A percentile compares a stretch with the other conserved stretches of the same genome.
phyloP scores from a whole-genome alignment of 2,329 filamentous ascomycete genomes.

The Purpureocillium takamizusanense region DNA sequence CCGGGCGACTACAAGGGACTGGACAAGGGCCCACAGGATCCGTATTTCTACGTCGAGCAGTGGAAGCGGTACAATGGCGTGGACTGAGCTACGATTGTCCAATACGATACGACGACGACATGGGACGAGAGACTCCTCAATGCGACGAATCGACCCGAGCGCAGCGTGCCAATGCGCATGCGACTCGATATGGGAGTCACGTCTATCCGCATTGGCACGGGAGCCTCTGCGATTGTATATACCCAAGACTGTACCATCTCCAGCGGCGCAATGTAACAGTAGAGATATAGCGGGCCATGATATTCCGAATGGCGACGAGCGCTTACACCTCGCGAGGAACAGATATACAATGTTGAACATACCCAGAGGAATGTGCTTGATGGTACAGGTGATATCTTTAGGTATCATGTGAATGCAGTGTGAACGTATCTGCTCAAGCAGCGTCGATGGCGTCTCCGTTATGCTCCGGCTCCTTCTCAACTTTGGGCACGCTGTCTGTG shows the following conservation, averaged over 20 bases:
- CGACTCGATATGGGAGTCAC: too few relatives aligned
- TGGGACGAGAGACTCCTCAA: conserved; percentile 1
- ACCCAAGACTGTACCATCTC: conserved; percentile 20
- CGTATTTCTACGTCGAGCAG: conserved; percentile 51
- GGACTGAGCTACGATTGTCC: conserved; percentile 30
- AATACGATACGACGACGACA: conserved; percentile 1
- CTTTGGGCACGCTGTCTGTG: conserved; percentile 29
- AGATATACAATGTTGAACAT: too few relatives aligned
- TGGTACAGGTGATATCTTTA: conserved; percentile 7
- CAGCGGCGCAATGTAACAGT: conserved; percentile 17
- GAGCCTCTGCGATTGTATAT: conserved; percentile 15
- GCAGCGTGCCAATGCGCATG: too few relatives aligned
- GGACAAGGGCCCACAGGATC: conserved; percentile 47
- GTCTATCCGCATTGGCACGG: too few relatives aligned
- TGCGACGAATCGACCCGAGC: too few relatives aligned
- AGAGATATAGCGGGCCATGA: neutral
- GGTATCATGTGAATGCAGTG: neutral
- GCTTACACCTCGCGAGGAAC: too few relatives aligned
- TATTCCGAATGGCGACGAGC: too few relatives aligned
- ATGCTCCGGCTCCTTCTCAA: conserved; percentile 7
- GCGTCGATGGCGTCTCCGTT: neutral
- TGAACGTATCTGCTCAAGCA: neutral
- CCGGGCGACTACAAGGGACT: conserved; percentile 45
- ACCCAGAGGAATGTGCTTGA: conserved; percentile 4
- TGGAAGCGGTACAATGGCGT: conserved; percentile 63